Base-by-base conservation (phyloP, 805 yeast genomes). In the Naumovozyma castellii region DNA sequence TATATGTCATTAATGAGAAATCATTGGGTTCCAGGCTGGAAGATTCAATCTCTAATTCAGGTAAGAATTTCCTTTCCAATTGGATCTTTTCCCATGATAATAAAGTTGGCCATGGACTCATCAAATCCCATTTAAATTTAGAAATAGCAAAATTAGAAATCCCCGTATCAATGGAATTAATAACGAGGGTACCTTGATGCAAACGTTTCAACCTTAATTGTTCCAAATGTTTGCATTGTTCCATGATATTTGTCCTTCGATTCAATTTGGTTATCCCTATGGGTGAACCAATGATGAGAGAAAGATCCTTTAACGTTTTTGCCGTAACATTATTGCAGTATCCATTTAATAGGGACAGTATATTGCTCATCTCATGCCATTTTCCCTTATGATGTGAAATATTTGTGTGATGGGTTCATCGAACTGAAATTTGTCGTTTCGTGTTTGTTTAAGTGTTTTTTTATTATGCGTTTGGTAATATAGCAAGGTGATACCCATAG, bases 81-180 rank as follows among this genome's bases (percentile, higher is more conserved):
- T 60, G 61, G 18, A 62, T 43, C 43, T 66, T 66, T 19, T 52
- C 42, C 68, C 68, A 64, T n/a, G 56, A 60, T n/a, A 44, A 37
- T 3, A 66, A 44, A 2, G 38, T 30, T 1, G 66, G 64, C 1
- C 48, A 42, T 9, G 41, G 35, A 32, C 48, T 48, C 28, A 45
- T 49, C 1, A 51, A 46, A 25, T 48, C 42, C 44, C 58, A 46
- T 25, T 54, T 49, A 13, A 64, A 42, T 29, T 48, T 47, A 2
- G 61, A 32, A 15, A 43, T 52, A 1, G 68, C 60, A 40, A 66
- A 64, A 46, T 66, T 66, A 2, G 57, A 48, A 5, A 66, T 46
- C 2, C 71, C 71, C 43, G 62, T 53, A 41, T 66, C 71, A 8
- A 66, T 56, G 0, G 69, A 57, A 3, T 61, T 42, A 3, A 66